Evolutionary conservation across 768 basidiomycete genomes (phyloP), one percentile per base, ranked within the genome.

Genomic region (Phylloporus sp.): DNA sequence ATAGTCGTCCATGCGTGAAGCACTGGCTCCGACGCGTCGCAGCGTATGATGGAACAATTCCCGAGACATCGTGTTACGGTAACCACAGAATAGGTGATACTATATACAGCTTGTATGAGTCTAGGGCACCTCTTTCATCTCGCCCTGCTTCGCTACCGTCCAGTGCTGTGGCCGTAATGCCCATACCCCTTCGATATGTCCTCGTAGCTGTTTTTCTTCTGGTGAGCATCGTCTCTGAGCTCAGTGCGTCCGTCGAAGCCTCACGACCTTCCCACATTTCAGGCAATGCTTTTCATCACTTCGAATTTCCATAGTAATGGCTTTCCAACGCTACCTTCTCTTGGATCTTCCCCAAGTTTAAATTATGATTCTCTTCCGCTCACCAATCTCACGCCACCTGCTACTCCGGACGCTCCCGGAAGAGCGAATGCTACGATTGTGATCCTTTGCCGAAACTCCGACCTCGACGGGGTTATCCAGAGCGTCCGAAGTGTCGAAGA

Each of bases 381-480:
- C 32, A 7, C 24, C 6, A 13, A 44, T n/a, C 7, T 26, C 22
- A 32, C 31, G n/a, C 36, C 38, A 22, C 31, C 7, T 14, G 4
- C 11, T 11, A 34, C 27, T 42, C 9, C 24, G 34, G 17, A 44
- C n/a, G 22, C 31, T 17, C 15, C 33, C 17, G 36, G 44, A 24
- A 64, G 57, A 32, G 79, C 77, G 2, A 83, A 85, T 38, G 82
- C 83, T 6, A 76, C 77, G 0, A 74, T 84, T 50, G 72, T 84
- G 24, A 75, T 82, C 23, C 66, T 85, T 5, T 77, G 71, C 14
- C 66, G 76, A 13, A 78, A 80, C 52, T 64, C 59, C 9, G 78
- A 80, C 38, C 46, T 80, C 21, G 53, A 67, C 2, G 70, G 70
- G 4, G 68, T 78, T 4, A 59, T 78, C 24, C 64, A 65, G 15